phyloP scores from a whole-genome alignment of 1,284 basidiomycete species.

The Moesziomyces sp. region DNA sequence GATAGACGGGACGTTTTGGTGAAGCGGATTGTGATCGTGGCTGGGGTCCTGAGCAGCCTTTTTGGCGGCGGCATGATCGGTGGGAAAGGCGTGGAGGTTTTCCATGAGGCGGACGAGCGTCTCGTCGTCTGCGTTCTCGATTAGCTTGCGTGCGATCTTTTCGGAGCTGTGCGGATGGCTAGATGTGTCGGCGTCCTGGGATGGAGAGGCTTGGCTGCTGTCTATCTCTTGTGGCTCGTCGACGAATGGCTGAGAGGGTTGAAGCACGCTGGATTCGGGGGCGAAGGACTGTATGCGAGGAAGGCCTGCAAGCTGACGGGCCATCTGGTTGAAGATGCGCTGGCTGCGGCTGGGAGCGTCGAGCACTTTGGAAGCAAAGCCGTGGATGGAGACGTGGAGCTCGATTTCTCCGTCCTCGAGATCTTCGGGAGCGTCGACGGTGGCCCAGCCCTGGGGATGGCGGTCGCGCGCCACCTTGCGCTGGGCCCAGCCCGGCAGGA shows the following conservation, averaged over 20 bases:
- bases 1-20: background rate
- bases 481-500: conserved; percentile 49
- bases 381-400: conserved; percentile 36
- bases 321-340: conserved; percentile 53
- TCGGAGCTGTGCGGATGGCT: conserved; percentile 23
- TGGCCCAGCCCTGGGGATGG: conserved; percentile 45
- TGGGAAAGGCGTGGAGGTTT: conserved; percentile 50
- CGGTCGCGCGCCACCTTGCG: conserved; percentile 46
- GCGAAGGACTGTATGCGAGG: conserved; percentile 29
- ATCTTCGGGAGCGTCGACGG: conserved; percentile 40
- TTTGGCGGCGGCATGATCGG: conserved; percentile 34
- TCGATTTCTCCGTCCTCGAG: conserved; percentile 52
- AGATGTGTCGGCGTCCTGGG: background rate
- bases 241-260: conserved; percentile 19
- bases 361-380: conserved; percentile 33
- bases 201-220: background rate
- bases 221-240: conserved; percentile 39
- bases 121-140: conserved; percentile 45
- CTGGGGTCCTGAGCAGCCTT: conserved; percentile 17
- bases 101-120: conserved; percentile 48
- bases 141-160: conserved; percentile 34
- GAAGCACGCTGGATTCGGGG: conserved; percentile 12
- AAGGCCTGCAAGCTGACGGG: conserved; percentile 44
- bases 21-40: background rate
- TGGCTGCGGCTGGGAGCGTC: conserved; percentile 42